phyloP scores from a whole-genome alignment of 441 rosid species.

The Pelargonium citronellum region DNA sequence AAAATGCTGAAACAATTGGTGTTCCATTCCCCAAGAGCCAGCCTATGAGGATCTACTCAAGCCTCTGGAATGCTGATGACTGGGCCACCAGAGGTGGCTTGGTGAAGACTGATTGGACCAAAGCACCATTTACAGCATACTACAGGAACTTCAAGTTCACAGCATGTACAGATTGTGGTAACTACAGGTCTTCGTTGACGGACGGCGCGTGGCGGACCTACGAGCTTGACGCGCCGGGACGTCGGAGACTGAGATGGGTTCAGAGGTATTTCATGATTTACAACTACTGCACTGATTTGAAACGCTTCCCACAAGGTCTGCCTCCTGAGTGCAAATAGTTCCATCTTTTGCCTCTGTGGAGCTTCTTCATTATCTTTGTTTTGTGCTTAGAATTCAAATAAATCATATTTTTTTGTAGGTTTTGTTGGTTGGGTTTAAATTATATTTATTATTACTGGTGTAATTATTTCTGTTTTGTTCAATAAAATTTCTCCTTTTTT shows the following conservation, averaged over 20 bases:
- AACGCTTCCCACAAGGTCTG: constrained; percentile 32
- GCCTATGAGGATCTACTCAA: constrained; percentile 50
- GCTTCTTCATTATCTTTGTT: too few species aligned
- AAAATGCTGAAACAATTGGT: constrained; percentile 44
- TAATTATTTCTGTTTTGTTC: too few species aligned
- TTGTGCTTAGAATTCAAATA: too few species aligned
- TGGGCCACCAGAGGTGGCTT: constrained; percentile 46
- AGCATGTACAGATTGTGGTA: too few species aligned
- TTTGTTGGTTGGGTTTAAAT: too few species aligned
- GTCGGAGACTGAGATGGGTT: constrained; percentile 32
- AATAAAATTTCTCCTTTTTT: too few species aligned
- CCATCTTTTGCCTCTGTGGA: too few species aligned
- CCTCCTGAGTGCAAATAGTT: constrained; percentile 14
- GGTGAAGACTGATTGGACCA: constrained; percentile 46
- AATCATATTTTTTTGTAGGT: too few species aligned
- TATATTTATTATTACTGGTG: too few species aligned
- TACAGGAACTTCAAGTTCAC: constrained; percentile 33
- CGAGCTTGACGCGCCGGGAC: too few species aligned
- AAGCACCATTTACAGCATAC: constrained; percentile 48
- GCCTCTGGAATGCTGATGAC: constrained; percentile 61
- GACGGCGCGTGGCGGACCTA: too few species aligned
- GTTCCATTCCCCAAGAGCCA: constrained; percentile 52
- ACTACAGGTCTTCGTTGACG: too few species aligned
- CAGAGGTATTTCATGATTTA: constrained; percentile 35
- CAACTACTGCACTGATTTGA: constrained; percentile 32